Conservation (phyloP, 768 basidiomycete species). For the Russula sp. region DNA sequence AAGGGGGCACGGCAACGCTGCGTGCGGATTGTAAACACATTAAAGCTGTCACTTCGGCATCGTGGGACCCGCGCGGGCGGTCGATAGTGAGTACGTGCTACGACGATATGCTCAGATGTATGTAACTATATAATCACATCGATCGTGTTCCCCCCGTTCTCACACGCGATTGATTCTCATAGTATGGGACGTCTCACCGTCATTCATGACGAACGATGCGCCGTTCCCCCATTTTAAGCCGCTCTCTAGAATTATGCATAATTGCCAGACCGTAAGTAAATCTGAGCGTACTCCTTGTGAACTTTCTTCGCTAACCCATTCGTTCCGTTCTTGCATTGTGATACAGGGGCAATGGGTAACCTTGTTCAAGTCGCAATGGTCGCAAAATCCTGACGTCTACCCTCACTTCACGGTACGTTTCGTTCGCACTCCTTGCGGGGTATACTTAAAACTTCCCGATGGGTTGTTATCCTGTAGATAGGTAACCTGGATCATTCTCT, state of each 20-base stretch:
- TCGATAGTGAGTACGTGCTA: slow-evolving; percentile 82
- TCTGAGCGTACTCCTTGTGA: background rate
- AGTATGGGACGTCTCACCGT: slow-evolving; percentile 77
- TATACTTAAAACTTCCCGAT: background rate
- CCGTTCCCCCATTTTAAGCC: slow-evolving; percentile 64
- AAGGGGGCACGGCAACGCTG: slow-evolving; percentile 51
- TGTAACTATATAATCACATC: slow-evolving; percentile 30
- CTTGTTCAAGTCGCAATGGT: slow-evolving; percentile 74
- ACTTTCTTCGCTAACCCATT: background rate
- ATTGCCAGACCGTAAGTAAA: slow-evolving; percentile 70
- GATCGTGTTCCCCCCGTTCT: background rate
- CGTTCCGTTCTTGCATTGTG: background rate
- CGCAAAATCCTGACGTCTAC: slow-evolving; percentile 69
- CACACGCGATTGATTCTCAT: background rate
- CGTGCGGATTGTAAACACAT: slow-evolving; percentile 67
- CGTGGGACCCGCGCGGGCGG: slow-evolving; percentile 81
- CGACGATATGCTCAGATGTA: slow-evolving; percentile 72
- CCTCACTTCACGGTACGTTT: slow-evolving; percentile 75
- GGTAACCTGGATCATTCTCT: slow-evolving; percentile 78
- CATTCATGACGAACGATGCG: slow-evolving; percentile 45
- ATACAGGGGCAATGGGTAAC: slow-evolving; percentile 79
- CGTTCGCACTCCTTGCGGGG: background rate
- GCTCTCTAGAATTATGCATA: slow-evolving; percentile 60
- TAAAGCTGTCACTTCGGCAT: slow-evolving; percentile 78
- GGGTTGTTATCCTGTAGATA: slow-evolving; percentile 44